Conservation (phyloP, 2,329 filamentous ascomycete species). For the Westerdykella sp. region DNA sequence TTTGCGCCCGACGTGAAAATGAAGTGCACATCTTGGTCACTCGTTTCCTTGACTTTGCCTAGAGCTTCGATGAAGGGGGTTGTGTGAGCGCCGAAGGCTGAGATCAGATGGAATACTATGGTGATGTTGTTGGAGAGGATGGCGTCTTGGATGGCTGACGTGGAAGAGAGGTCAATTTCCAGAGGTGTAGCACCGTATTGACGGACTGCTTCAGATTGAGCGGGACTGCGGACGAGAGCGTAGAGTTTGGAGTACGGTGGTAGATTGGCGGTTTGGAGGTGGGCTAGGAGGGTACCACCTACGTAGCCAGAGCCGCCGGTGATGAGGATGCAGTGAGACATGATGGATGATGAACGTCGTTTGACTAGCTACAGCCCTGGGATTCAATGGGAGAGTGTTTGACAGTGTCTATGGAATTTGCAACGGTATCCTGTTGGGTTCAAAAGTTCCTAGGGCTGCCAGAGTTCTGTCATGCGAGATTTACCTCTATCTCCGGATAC, state of each 20-base stretch:
- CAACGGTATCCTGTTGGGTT: too few relatives aligned
- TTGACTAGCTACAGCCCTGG: too few relatives aligned
- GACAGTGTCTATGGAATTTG: too few relatives aligned
- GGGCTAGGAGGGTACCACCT: conserved; percentile 46
- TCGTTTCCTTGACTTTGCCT: conserved; percentile 39
- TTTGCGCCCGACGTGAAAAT: conserved; percentile 51
- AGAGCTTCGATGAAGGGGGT: conserved; percentile 43
- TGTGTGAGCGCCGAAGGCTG: conserved; percentile 29
- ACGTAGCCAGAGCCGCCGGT: conserved; percentile 51
- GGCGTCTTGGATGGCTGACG: conserved; percentile 28
- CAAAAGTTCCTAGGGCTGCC: too few relatives aligned
- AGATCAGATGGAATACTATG: conserved; percentile 46
- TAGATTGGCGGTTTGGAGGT: conserved; percentile 33
- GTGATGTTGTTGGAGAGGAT: conserved; percentile 43
- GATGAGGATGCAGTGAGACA: conserved; percentile 40
- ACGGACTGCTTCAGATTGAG: conserved; percentile 43
- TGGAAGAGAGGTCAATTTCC: conserved; percentile 36
- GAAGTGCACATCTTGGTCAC: conserved; percentile 44
- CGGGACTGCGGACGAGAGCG: conserved; percentile 43
- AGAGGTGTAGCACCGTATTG: conserved; percentile 43
- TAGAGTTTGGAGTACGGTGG: conserved; percentile 42
- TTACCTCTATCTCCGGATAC: too few relatives aligned
- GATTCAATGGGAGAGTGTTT: too few relatives aligned
- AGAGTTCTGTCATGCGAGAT: too few relatives aligned
- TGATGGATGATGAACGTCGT: too few relatives aligned